A percentile compares a stretch with the other conserved stretches of the same genome.
Conservation (phyloP, 2,329 filamentous ascomycete genomes). For the Aspergillus pseudoterreus region DNA sequence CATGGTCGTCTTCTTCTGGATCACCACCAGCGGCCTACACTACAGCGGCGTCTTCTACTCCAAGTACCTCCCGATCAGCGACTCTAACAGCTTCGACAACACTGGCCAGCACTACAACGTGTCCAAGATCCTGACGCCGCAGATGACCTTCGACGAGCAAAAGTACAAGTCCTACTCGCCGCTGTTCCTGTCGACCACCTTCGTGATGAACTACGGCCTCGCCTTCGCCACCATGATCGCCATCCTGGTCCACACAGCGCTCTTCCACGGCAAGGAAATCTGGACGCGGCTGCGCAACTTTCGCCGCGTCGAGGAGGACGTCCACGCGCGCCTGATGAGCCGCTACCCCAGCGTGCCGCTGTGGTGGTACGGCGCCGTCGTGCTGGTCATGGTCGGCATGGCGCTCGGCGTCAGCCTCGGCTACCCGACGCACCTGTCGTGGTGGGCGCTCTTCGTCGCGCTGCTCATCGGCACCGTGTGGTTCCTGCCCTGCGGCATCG, state of each 20-base stretch:
- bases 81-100: conserved; percentile 69
- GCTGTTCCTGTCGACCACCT: conserved; percentile 61
- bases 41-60: conserved; percentile 64
- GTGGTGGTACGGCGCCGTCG: conserved; percentile 55
- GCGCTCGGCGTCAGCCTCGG: conserved; percentile 45
- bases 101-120: conserved; percentile 63
- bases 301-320: conserved; percentile 51
- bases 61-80: conserved; percentile 65
- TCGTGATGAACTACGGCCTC: conserved; percentile 65
- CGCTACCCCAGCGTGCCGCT: conserved; percentile 54
- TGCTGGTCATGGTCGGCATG: conserved; percentile 49
- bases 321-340: conserved; percentile 55
- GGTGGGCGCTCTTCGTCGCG: conserved; percentile 69
- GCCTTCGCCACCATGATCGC: conserved; percentile 69
- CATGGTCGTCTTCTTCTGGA: conserved; percentile 61
- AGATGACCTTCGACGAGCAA: conserved; percentile 60
- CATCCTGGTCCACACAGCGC: conserved; percentile 63
- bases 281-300: conserved; percentile 61
- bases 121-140: conserved; percentile 56
- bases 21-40: conserved; percentile 59
- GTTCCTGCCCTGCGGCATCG: conserved; percentile 58
- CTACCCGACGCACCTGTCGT: conserved; percentile 65
- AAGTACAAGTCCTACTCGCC: conserved; percentile 67
- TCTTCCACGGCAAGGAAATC: conserved; percentile 66
- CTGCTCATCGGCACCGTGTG: conserved; percentile 63